Evolutionary conservation across 352 stramenopile genomes (phyloP), one percentile per base, ranked within the genome.

Genomic region (Phytopythium kandeliae): DNA sequence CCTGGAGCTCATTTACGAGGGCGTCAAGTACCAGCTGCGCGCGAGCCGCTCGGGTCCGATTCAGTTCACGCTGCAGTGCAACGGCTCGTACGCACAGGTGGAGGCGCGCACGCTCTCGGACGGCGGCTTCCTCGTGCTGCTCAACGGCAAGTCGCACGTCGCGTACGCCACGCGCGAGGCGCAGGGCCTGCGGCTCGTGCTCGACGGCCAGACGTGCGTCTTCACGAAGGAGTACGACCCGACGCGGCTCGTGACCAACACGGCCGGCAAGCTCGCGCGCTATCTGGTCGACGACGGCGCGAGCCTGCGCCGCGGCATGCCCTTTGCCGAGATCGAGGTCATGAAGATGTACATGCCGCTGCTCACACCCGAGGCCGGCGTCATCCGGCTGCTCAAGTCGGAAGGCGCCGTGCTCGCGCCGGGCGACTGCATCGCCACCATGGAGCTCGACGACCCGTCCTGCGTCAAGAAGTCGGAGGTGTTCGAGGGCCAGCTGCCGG

Each of bases 271-370:
- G 75, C 78, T 99, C 12, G 96, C 97, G n/a, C 96, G 98, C 38
- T 99, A 98, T 67, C 78, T 99, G n/a, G 96, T 99, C 25, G 77
- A 96, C 30, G 95, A 99, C 62, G 96, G 97, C 22, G 80, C 94
- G 19, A 88, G 92, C 10, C 68, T 95, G 30, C 80, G 80, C 65
- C 81, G 83, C 37, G 82, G 80, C 34, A 93, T 89, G 74, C 82
- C 85, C 54, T 95, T 89, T 61, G 85, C 83, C 34, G 85, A 95
- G 60, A 89, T 95, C 16, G 85, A 95, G 57, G 97, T 99, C n/a
- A 99, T 99, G 97, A 99, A 99, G 82, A 99, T 99, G 97, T 99
- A 99, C 81, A 99, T 99, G 96, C 97, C 96, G 22, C 79, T 99
- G 36, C 89, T 97, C 55, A 98, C 98, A 0, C 95, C 95, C 24